Percentiles rank a stretch among this genome's conserved stretches.
phyloP scores from a whole-genome alignment of 2,329 filamentous ascomycete species.

The Dactylellina sp. region DNA sequence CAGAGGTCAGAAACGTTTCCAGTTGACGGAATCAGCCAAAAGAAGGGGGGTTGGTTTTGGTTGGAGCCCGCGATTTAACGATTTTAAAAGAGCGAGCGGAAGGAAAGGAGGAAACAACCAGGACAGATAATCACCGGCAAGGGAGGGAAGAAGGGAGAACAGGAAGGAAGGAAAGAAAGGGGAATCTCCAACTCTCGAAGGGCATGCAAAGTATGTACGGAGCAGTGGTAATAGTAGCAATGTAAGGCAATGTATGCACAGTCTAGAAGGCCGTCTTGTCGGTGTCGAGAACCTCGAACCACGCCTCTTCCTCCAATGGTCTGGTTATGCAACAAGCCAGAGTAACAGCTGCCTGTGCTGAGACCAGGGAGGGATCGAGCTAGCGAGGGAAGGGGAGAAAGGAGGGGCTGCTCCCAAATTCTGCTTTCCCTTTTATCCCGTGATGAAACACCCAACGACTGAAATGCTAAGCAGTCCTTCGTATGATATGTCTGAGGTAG shows the following conservation, averaged over 20 bases:
- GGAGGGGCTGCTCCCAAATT: slow-evolving; percentile 49
- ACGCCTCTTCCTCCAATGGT: slow-evolving; percentile 50
- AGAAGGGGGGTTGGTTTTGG: slow-evolving; percentile 44
- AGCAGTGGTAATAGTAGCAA: slow-evolving; percentile 15
- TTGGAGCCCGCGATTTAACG: slow-evolving; percentile 30
- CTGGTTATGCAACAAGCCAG: slow-evolving; percentile 57
- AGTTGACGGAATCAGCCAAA: slow-evolving; percentile 48
- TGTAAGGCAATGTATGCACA: slow-evolving; percentile 22
- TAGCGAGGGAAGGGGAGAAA: slow-evolving; percentile 56
- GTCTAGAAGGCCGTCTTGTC: slow-evolving; percentile 47
- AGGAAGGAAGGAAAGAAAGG: slow-evolving; percentile 46
- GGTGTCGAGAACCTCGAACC: no score
- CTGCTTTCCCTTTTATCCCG: slow-evolving; percentile 55
- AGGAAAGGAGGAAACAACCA: slow-evolving; percentile 56
- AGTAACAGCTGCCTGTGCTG: slow-evolving; percentile 57
- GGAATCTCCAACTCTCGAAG: slow-evolving; percentile 35
- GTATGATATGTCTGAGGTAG: slow-evolving; percentile 55
- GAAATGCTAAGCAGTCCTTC: slow-evolving; percentile 50
- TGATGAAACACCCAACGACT: slow-evolving; percentile 57
- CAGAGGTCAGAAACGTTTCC: slow-evolving; percentile 52
- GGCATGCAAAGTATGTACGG: slow-evolving; percentile 8
- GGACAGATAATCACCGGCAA: slow-evolving; percentile 38
- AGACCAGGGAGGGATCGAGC: slow-evolving; percentile 56
- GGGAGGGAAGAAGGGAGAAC: slow-evolving; percentile 32
- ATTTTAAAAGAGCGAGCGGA: slow-evolving; percentile 43